Base-by-base conservation (phyloP, 164 flowering plant genomes). In the Magnolia changhungtana region DNA sequence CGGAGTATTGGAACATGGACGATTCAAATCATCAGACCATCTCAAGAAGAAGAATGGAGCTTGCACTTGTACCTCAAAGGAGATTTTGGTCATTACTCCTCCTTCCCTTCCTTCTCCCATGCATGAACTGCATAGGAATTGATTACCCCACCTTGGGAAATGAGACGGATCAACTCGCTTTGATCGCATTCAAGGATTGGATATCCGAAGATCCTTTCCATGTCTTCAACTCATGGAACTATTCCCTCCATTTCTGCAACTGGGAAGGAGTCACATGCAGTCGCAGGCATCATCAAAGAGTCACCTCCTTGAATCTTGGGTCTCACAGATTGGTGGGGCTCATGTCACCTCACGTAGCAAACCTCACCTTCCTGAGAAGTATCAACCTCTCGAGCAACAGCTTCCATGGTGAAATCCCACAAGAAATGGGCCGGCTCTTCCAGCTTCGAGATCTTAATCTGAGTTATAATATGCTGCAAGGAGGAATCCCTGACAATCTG, bases 191-290 rank as follows among this genome's bases (percentile, higher is more conserved):
- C 27, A 76, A 71, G 31, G 10, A 50, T 21, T 6, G 16, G 31
- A 74, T 61, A 3, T 27, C 76, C 58, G 49, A 49, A 0, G 75
- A 72, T 61, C 75, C 67, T 72, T 21, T 61, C 20, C 4, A 8
- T 0, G 20, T 45, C 2, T 6, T 77, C 9, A 18, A 4, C 61
- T 72, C 75, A 50, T 72, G 79, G 79, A 77, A 78, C 20, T 2
- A 61, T 50, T 20, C 76, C 11, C 24, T 68, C 37, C 73, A 68
- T 63, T 74, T 73, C 23, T 78, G 76, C 71, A 49, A 59, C 16
- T 78, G 80, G 80, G n/a, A n/a, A 8, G 80, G 77, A 9, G 50
- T 78, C 8, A 13, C 68, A 7, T 78, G 80, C 63, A 27, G 63
- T 27, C 2, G 13, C 8, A 21, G 61, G 4, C 76, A 78, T 72